Base-by-base conservation (phyloP, 495 filamentous ascomycete species). In the Penicillium odoratum region DNA sequence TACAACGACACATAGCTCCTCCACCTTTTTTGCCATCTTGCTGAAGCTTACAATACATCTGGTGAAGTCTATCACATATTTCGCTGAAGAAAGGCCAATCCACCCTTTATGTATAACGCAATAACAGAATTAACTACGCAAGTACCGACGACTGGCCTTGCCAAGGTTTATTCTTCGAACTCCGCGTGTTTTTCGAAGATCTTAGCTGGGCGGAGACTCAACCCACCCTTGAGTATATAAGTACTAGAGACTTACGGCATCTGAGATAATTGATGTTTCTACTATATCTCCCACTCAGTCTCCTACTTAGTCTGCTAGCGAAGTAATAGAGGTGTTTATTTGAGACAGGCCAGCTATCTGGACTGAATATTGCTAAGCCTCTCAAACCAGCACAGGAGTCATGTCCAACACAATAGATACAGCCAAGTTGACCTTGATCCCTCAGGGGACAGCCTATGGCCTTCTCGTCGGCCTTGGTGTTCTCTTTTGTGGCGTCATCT, bases 321-420 rank as follows among this genome's bases (percentile, higher is more conserved):
- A 2, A 21, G 21, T 21, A 21, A 21, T 21, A 21, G 21, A 21
- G 1, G 21, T 1, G 21, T 21, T 21, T 1, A 21, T 21, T 21
- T 21, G 21, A 21, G 21, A 21, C 21, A 21, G 21, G 4, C 33
- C 33, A 36, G 33, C 8, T 13, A 36, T 36, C 33, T 9, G 33
- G 33, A 36, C 33, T 36, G 33, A 9, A 11, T 36, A 33, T 36
- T 11, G 33, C 8, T 7, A 33, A 33, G 4, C 8, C 30, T 33
- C 10, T 36, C 33, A 11, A 3, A 9, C 11, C 13, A 4, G 33
- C 5, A 36, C 42, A 21, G 2, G 26, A 29, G 16, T 36, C 36
- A 86, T 81, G 47, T 84, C 86, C 26, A 87, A 78, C 28, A 81
- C 76, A 6, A 71, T 74, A 11, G 55, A 88, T 82, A 58, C 64